Conservation (phyloP, 2,329 filamentous ascomycete species). For the Pyrenochaeta sp. region DNA sequence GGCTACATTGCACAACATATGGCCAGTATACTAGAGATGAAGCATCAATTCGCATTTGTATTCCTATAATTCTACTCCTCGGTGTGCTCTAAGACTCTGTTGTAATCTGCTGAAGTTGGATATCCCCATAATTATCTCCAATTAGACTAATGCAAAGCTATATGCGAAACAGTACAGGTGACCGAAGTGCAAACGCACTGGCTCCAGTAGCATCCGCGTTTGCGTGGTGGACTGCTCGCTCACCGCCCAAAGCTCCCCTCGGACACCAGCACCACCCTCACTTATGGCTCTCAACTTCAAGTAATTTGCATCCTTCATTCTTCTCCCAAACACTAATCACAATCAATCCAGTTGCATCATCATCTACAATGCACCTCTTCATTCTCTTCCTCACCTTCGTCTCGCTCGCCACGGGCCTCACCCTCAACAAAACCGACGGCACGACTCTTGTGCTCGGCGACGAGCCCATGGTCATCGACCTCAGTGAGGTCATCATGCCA, state of each 20-base stretch:
- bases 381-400: background rate
- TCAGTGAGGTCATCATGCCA: slow-evolving; percentile 5
- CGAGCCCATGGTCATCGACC: slow-evolving; percentile 1
- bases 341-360: background rate
- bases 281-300: background rate
- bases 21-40: background rate
- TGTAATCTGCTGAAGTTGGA: background rate
- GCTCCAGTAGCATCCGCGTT: background rate
- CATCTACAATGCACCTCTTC: background rate
- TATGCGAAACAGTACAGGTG: no score
- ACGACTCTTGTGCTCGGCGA: slow-evolving; percentile 2
- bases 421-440: slow-evolving; percentile 1
- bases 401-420: background rate
- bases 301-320: background rate
- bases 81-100: background rate
- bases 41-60: background rate
- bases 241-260: no score
- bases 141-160: no score
- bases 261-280: no score
- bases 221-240: no score
- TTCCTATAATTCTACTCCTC: background rate
- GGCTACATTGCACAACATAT: background rate
- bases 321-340: background rate
- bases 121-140: no score
- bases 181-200: background rate